These are phyloP conservation scores for Peterozyma xylosa DNA, from an alignment of 805 yeast genomes.

Conservation along the genomic window DNA sequence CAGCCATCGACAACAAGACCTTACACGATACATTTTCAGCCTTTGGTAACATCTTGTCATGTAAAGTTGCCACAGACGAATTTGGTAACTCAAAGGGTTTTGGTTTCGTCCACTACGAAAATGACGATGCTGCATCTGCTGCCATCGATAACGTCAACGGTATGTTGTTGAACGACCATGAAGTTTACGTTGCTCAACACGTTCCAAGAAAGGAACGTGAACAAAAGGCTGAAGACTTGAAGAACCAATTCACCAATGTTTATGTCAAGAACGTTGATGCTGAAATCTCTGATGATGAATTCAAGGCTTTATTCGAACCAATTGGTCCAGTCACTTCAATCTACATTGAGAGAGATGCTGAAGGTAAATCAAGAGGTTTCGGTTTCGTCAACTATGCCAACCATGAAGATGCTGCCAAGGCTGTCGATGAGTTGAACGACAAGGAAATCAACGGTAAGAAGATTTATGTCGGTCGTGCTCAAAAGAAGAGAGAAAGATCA, in stretches of 20 bases:
- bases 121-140: slow-evolving; percentile 84
- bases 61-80: slow-evolving; percentile 95
- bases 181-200: slow-evolving; percentile 94
- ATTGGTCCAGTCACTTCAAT: slow-evolving; percentile 82
- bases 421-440: slow-evolving; percentile 89
- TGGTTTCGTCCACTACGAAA: slow-evolving; percentile 96
- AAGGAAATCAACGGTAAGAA: slow-evolving; percentile 77
- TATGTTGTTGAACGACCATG: slow-evolving; percentile 93
- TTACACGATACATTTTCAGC: slow-evolving; percentile 96
- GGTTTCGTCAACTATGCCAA: slow-evolving; percentile 89
- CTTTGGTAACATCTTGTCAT: slow-evolving; percentile 90
- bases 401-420: slow-evolving; percentile 84
- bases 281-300: slow-evolving; percentile 63
- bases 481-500: slow-evolving; percentile 95
- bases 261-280: slow-evolving; percentile 84
- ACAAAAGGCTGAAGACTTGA: slow-evolving; percentile 82
- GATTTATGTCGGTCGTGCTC: slow-evolving; percentile 96
- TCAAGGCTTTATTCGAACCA: slow-evolving; percentile 62
- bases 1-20: slow-evolving; percentile 97
- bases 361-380: slow-evolving; percentile 90
- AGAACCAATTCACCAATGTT: slow-evolving; percentile 92
- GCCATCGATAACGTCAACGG: slow-evolving; percentile 98
- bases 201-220: slow-evolving; percentile 89
- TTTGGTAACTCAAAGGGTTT: slow-evolving; percentile 89
- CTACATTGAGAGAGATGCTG: slow-evolving; percentile 69